These are phyloP conservation scores for Paxillus involutus DNA, from an alignment of 768 basidiomycete species.

Conservation along the genomic window DNA sequence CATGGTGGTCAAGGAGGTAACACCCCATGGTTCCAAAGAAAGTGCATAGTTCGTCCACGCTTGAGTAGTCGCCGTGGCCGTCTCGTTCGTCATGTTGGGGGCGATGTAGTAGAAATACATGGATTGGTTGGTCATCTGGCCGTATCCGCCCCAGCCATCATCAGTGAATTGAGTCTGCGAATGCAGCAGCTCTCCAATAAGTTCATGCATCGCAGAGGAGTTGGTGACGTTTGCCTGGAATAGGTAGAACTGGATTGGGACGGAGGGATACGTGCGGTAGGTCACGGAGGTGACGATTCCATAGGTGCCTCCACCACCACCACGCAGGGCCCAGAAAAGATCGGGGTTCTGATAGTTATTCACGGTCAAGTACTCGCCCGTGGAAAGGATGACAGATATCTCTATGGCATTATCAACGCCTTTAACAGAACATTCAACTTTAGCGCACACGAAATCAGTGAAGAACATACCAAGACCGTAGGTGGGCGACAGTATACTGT, in stretches of 20 bases:
- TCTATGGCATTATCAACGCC: constrained; percentile 53
- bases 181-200: constrained; percentile 36
- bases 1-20: not conserved
- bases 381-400: constrained; percentile 43
- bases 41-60: constrained; percentile 31
- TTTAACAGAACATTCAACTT: constrained; percentile 9
- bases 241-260: constrained; percentile 31
- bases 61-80: constrained; percentile 34
- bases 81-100: constrained; percentile 36
- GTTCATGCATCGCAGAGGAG: constrained; percentile 23
- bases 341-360: constrained; percentile 44
- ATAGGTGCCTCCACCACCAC: constrained; percentile 51
- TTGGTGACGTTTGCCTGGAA: constrained; percentile 35
- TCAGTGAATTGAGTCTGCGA: constrained; percentile 38
- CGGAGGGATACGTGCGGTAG: constrained; percentile 41
- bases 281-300: constrained; percentile 49
- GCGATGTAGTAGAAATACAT: constrained; percentile 24
- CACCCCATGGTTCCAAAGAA: constrained; percentile 8
- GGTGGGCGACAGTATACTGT: constrained; percentile 39
- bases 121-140: not conserved
- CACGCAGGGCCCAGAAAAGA: constrained; percentile 57
- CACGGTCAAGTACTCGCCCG: constrained; percentile 37
- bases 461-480: constrained; percentile 41
- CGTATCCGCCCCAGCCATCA: constrained; percentile 44
- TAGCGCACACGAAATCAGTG: not conserved